A percentile compares a stretch with the other conserved stretches of the same genome.
Conservation (phyloP, 345 rosid species). For the Eucalyptus coolabah region DNA sequence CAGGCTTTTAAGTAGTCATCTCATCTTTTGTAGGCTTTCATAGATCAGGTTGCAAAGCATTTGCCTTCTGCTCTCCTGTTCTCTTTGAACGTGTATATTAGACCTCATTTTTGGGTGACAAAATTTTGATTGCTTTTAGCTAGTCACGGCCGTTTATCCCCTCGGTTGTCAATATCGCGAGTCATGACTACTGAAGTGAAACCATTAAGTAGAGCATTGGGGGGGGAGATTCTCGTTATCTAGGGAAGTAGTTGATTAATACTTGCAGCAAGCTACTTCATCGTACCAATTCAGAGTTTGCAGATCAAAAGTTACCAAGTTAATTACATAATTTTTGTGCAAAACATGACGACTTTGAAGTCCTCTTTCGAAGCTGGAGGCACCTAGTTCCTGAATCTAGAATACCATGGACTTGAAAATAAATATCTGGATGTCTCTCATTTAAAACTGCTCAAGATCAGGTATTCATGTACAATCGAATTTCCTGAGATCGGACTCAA, state of each 20-base stretch:
- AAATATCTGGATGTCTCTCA: background rate
- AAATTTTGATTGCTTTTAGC: background rate
- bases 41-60: background rate
- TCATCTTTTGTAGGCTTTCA: background rate
- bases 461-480: background rate
- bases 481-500: background rate
- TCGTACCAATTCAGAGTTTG: background rate
- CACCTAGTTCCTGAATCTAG: background rate
- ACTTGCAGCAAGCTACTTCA: background rate
- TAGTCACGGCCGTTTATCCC: background rate
- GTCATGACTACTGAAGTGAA: background rate
- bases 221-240: background rate
- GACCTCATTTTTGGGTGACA: background rate
- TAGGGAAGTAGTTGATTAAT: background rate
- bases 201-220: background rate
- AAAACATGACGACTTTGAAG: background rate
- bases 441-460: background rate
- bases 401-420: background rate
- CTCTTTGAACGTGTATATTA: background rate
- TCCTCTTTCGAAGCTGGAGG: background rate
- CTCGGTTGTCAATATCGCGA: background rate
- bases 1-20: background rate
- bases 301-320: background rate
- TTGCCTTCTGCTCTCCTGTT: background rate
- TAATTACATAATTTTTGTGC: background rate